phyloP scores from a whole-genome alignment of 208 protist species.

The Leishmania amazonensis region DNA sequence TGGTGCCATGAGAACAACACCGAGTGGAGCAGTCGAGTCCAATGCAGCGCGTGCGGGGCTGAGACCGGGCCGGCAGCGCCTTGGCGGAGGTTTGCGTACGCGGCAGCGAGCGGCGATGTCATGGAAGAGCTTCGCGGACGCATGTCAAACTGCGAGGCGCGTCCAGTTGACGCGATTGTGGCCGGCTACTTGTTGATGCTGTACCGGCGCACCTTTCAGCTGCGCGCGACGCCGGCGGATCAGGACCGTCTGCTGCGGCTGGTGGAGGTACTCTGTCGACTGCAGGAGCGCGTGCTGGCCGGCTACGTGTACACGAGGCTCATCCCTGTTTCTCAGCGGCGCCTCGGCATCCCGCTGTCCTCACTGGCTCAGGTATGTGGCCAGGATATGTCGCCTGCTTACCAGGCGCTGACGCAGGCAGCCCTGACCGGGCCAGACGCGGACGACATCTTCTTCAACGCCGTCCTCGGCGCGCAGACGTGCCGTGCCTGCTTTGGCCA shows the following conservation, averaged over 20 bases:
- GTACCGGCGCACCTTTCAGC: slow-evolving; percentile 76
- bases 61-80: slow-evolving; percentile 77
- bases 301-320: slow-evolving; percentile 82
- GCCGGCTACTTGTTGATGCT: slow-evolving; percentile 84
- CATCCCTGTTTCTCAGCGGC: slow-evolving; percentile 44
- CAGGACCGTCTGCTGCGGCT: slow-evolving; percentile 64
- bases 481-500: slow-evolving; percentile 82
- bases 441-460: slow-evolving; percentile 58
- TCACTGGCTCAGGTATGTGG: slow-evolving; percentile 29
- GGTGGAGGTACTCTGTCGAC: slow-evolving; percentile 50
- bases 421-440: slow-evolving; percentile 21
- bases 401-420: slow-evolving; percentile 29
- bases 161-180: slow-evolving; percentile 73
- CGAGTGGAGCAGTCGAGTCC: slow-evolving; percentile 64
- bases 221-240: slow-evolving; percentile 77
- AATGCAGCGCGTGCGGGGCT: slow-evolving; percentile 76
- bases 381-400: slow-evolving; percentile 39
- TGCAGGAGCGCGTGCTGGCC: slow-evolving; percentile 83
- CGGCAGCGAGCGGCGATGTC: slow-evolving; percentile 39
- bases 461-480: slow-evolving; percentile 63
- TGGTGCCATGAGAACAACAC: slow-evolving; percentile 84
- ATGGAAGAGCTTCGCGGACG: slow-evolving; percentile 74
- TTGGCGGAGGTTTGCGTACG: slow-evolving; percentile 78
- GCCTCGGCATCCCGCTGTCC: slow-evolving; percentile 5
- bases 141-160: slow-evolving; percentile 59